These are phyloP conservation scores for Stemphylium vesicarium DNA, from an alignment of 2,329 filamentous ascomycete genomes.

Conservation along the genomic window DNA sequence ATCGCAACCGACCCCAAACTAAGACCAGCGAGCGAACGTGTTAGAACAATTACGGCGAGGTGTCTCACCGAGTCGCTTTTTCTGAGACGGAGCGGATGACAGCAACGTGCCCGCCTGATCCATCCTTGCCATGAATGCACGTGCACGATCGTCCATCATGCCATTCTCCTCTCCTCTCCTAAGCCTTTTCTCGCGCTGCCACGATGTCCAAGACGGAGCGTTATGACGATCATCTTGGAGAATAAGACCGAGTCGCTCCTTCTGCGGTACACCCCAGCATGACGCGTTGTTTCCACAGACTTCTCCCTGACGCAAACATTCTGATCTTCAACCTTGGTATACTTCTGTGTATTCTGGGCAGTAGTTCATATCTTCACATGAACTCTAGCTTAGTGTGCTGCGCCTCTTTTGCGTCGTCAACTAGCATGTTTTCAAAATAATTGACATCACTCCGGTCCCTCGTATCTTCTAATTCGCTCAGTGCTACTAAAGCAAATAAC, in stretches of 20 bases:
- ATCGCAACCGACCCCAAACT: too few relatives aligned
- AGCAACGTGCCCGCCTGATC: too few relatives aligned
- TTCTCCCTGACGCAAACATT: not conserved
- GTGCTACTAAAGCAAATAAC: not conserved
- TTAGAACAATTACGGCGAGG: too few relatives aligned
- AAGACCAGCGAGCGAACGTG: too few relatives aligned
- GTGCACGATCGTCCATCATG: too few relatives aligned
- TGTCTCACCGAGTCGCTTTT: too few relatives aligned
- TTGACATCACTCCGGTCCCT: not conserved
- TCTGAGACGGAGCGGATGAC: too few relatives aligned
- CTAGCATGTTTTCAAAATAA: not conserved
- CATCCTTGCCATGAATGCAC: too few relatives aligned
- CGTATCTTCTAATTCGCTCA: not conserved
- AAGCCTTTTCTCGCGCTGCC: not conserved
- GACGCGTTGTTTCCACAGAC: not conserved
- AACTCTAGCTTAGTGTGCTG: not conserved
- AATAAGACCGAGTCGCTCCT: not conserved
- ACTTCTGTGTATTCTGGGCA: too few relatives aligned
- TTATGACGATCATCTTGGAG: not conserved
- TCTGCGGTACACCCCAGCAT: not conserved
- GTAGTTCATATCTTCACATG: not conserved
- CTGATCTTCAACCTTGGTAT: not conserved
- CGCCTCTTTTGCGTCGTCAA: conserved; percentile 1
- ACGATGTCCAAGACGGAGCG: too few relatives aligned
- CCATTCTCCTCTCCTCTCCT: not conserved